Conservation (phyloP, 2,329 filamentous ascomycete genomes). For the Alternaria infectoria region DNA sequence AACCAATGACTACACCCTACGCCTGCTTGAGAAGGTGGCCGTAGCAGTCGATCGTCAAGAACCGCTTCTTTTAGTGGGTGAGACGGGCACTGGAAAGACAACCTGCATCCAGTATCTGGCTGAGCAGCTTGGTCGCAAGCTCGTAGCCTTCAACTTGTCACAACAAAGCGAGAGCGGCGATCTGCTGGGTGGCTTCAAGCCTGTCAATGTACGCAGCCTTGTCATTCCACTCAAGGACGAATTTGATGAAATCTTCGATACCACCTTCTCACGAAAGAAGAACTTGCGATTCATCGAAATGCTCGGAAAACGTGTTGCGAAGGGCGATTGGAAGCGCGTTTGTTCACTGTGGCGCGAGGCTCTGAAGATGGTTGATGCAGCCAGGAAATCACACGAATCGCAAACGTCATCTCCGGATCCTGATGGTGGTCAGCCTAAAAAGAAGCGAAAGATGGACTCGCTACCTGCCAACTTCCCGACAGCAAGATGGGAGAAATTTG, state of each 20-base stretch:
- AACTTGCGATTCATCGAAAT: slow-evolving; percentile 83
- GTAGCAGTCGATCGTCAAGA: slow-evolving; percentile 84
- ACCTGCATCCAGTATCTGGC: slow-evolving; percentile 94
- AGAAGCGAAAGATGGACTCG: slow-evolving; percentile 70
- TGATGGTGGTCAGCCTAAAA: slow-evolving; percentile 68
- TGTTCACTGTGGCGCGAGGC: slow-evolving; percentile 89
- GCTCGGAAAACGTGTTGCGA: slow-evolving; percentile 78
- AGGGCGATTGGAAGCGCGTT: slow-evolving; percentile 85
- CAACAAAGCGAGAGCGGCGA: slow-evolving; percentile 99
- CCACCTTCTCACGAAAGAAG: slow-evolving; percentile 85
- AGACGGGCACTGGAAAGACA: slow-evolving; percentile 98
- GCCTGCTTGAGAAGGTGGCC: slow-evolving; percentile 86
- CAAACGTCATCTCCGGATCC: slow-evolving; percentile 46
- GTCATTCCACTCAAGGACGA: slow-evolving; percentile 91
- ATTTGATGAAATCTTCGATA: slow-evolving; percentile 86
- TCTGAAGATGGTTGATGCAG: slow-evolving; percentile 78
- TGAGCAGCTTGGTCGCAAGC: slow-evolving; percentile 79
- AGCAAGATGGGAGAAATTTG: slow-evolving; percentile 81
- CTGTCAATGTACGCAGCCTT: slow-evolving; percentile 85
- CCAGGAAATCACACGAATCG: slow-evolving; percentile 50
- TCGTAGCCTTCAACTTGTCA: slow-evolving; percentile 93
- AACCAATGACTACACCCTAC: slow-evolving; percentile 82
- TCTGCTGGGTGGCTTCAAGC: slow-evolving; percentile 93
- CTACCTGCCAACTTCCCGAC: slow-evolving; percentile 61
- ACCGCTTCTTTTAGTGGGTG: slow-evolving; percentile 91